These are phyloP conservation scores for Scheffersomyces illinoinensis DNA, from an alignment of 1,139 yeast genomes.

Conservation along the genomic window DNA sequence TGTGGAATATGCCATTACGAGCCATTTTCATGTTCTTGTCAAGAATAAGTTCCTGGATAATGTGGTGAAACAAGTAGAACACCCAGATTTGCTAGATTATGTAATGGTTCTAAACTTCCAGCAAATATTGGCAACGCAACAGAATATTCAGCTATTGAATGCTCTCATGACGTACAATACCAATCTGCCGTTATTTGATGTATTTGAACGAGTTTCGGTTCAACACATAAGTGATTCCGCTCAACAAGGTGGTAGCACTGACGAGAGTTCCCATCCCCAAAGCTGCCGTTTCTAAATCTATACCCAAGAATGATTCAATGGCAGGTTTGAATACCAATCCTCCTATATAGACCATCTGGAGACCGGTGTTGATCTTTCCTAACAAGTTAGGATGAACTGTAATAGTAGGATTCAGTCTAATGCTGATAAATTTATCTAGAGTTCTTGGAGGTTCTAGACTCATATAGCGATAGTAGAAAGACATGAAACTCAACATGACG, in stretches of 20 bases:
- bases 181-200: constrained; percentile 4
- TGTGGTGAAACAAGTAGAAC: background rate
- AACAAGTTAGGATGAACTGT: constrained; percentile 88
- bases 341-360: constrained; percentile 91
- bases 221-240: constrained; percentile 68
- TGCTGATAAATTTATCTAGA: constrained; percentile 62
- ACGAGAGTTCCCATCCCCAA: constrained; percentile 48
- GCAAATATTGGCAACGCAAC: background rate
- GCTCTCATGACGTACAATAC: background rate
- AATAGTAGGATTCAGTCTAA: constrained; percentile 78
- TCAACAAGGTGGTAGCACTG: constrained; percentile 72
- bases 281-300: constrained; percentile 15
- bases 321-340: constrained; percentile 70
- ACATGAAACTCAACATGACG: constrained; percentile 70
- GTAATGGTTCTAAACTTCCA: background rate
- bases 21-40: background rate
- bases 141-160: background rate
- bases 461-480: constrained; percentile 68
- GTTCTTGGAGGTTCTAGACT: constrained; percentile 81
- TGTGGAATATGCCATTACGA: background rate
- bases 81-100: background rate
- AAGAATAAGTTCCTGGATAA: background rate
- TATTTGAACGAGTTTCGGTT: constrained; percentile 10
- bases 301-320: constrained; percentile 26
- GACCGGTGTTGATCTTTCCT: constrained; percentile 84